phyloP scores from a whole-genome alignment of 2,329 filamentous ascomycete species.

The Fusarium nisikadoi region DNA sequence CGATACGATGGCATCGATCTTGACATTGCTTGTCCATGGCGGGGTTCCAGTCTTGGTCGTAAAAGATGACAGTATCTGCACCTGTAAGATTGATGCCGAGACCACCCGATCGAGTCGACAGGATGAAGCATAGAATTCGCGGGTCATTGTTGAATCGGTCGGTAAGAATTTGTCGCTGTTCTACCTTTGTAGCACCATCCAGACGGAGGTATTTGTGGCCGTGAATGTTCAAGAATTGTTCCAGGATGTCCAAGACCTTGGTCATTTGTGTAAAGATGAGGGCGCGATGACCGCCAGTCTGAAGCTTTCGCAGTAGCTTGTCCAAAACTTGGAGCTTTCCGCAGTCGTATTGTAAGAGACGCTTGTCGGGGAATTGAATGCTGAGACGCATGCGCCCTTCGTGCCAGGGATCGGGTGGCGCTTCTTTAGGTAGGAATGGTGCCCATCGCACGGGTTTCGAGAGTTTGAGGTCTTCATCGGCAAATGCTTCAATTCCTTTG shows the following conservation, averaged over 20 bases:
- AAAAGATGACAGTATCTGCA: conserved; percentile 98
- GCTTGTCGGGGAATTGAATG: conserved; percentile 96
- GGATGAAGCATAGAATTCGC: conserved; percentile 92
- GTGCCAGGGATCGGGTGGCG: conserved; percentile 84
- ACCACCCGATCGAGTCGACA: conserved; percentile 93
- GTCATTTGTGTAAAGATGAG: conserved; percentile 99
- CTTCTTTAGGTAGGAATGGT: conserved; percentile 66
- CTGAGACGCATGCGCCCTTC: conserved; percentile 91
- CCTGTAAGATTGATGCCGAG: conserved; percentile 96
- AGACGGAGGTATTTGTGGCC: conserved; percentile 96
- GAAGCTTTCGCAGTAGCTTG: conserved; percentile 83
- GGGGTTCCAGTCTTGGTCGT: conserved; percentile 99
- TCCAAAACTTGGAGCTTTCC: conserved; percentile 94
- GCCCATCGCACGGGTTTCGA: conserved; percentile 66
- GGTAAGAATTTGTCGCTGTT: conserved; percentile 93
- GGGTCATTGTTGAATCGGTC: conserved; percentile 97
- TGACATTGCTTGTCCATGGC: conserved; percentile 99
- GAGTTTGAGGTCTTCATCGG: conserved; percentile 65
- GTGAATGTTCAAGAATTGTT: conserved; percentile 97
- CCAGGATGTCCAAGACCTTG: conserved; percentile 95
- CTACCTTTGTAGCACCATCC: conserved; percentile 95
- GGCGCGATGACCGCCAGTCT: conserved; percentile 90
- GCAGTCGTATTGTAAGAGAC: conserved; percentile 96
- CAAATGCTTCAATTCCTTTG: conserved; percentile 66
- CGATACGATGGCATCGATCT: conserved; percentile 95